phyloP scores from a whole-genome alignment of 1,284 basidiomycete species.

The Apiotrichum gamsii region DNA sequence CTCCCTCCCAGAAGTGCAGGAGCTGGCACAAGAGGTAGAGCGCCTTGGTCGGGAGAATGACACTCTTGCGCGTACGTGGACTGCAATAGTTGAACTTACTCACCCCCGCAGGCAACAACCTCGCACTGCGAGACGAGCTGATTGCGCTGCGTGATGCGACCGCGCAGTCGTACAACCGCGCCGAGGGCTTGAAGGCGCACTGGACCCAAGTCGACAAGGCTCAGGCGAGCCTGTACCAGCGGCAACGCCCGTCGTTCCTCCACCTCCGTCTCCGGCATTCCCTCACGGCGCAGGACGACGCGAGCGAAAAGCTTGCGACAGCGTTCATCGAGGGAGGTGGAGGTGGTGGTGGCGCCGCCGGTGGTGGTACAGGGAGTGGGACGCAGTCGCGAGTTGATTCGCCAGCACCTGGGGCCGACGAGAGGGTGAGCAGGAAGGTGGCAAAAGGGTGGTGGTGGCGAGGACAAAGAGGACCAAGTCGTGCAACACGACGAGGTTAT shows the following conservation, averaged over 20 bases:
- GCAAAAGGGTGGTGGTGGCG: too few species aligned
- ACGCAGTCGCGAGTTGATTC: slow-evolving; percentile 38
- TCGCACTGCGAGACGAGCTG: slow-evolving; percentile 65
- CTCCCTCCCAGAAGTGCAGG: slow-evolving; percentile 64
- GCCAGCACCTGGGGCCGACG: slow-evolving; percentile 37
- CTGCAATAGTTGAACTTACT: too few species aligned
- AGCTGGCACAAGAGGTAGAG: slow-evolving; percentile 65
- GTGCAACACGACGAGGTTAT: too few species aligned
- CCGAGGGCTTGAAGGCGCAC: slow-evolving; percentile 66
- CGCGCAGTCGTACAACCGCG: slow-evolving; percentile 74
- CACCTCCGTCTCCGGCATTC: slow-evolving; percentile 77
- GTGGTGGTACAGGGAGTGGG: slow-evolving; percentile 21
- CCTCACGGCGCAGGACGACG: slow-evolving; percentile 78
- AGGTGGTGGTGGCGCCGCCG: too few species aligned
- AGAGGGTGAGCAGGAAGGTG: slow-evolving; percentile 20
- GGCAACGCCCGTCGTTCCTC: slow-evolving; percentile 75
- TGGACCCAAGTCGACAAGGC: slow-evolving; percentile 81
- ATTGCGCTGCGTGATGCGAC: slow-evolving; percentile 70
- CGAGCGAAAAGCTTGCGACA: slow-evolving; percentile 72
- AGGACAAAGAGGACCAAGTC: too few species aligned
- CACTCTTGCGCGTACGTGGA: slow-evolving; percentile 71
- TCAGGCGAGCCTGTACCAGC: slow-evolving; percentile 82
- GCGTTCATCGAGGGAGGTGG: slow-evolving; percentile 63
- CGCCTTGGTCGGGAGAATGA: slow-evolving; percentile 76
- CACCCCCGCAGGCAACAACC: slow-evolving; percentile 57